A percentile compares a stretch with the other conserved stretches of the same genome.
Conservation (phyloP, 257 asterid genomes). For the Solanum pennellii region DNA sequence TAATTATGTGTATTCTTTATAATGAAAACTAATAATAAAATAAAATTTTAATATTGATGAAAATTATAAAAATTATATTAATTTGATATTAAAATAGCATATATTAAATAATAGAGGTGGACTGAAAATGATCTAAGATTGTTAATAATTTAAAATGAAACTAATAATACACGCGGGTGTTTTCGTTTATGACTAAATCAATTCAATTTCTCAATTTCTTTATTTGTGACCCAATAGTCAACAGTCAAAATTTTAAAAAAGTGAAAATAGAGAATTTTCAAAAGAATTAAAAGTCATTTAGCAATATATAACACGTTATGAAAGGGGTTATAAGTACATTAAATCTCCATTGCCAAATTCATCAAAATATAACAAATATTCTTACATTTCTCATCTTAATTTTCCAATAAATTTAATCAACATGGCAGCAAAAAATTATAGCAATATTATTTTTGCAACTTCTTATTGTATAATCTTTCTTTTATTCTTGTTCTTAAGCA, state of each 20-base stretch:
- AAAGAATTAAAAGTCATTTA: neutral
- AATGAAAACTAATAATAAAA: too few relatives aligned
- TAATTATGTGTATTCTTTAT: too few relatives aligned
- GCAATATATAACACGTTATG: neutral
- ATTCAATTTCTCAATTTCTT: neutral
- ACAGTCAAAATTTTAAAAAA: neutral
- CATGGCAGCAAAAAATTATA: neutral
- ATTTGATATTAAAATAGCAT: too few relatives aligned
- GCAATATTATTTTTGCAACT: neutral
- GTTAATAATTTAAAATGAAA: too few relatives aligned
- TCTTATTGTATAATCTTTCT: neutral
- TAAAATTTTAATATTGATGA: too few relatives aligned
- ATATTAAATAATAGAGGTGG: too few relatives aligned
- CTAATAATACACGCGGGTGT: too few relatives aligned
- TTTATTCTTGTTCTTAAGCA: neutral
- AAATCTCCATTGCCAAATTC: neutral
- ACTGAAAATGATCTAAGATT: fast-evolving
- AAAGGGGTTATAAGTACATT: neutral
- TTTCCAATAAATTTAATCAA: neutral
- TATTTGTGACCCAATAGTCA: neutral
- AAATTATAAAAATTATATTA: too few relatives aligned
- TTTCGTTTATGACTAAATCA: neutral
- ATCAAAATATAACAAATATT: neutral
- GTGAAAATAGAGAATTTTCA: neutral
- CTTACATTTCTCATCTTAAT: neutral